Evolutionary conservation across 176 grass and related monocot genomes (phyloP).

Genomic region (Carex myosuroides): DNA sequence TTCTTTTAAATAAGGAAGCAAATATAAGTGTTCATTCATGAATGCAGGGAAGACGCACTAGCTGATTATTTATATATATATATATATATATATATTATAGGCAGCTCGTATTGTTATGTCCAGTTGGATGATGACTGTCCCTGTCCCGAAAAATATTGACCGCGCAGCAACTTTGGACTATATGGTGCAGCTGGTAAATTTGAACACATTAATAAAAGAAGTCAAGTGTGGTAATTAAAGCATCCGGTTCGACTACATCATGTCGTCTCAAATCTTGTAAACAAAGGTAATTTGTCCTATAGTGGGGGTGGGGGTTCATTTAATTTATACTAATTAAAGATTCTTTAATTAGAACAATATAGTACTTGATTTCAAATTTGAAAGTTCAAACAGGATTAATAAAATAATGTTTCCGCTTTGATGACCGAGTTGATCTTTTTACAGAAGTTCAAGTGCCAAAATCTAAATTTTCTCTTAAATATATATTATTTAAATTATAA

Average conservation of each 20-base stretch:
- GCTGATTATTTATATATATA: background rate
- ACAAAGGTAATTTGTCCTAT: background rate
- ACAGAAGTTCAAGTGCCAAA: too few relatives aligned
- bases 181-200: background rate
- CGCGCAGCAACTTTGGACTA: constrained; percentile 3
- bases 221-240: background rate
- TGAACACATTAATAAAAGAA: constrained; percentile 3
- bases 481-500: too few relatives aligned
- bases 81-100: background rate
- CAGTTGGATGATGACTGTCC: background rate
- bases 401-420: background rate
- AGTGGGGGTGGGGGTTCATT: background rate
- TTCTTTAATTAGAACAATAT: background rate
- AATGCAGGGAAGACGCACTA: background rate
- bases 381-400: background rate
- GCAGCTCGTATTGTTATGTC: background rate
- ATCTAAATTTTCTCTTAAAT: too few relatives aligned
- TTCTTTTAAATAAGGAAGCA: too few relatives aligned
- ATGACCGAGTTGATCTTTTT: too few relatives aligned
- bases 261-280: constrained; percentile 19
- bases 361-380: background rate
- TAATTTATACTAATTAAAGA: background rate
- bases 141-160: constrained; percentile 21
- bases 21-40: background rate
- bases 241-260: background rate